Percentiles rank a stretch among this genome's conserved stretches.
phyloP scores from a whole-genome alignment of 1,284 basidiomycete species.

The Singerocomus rubriflavus region DNA sequence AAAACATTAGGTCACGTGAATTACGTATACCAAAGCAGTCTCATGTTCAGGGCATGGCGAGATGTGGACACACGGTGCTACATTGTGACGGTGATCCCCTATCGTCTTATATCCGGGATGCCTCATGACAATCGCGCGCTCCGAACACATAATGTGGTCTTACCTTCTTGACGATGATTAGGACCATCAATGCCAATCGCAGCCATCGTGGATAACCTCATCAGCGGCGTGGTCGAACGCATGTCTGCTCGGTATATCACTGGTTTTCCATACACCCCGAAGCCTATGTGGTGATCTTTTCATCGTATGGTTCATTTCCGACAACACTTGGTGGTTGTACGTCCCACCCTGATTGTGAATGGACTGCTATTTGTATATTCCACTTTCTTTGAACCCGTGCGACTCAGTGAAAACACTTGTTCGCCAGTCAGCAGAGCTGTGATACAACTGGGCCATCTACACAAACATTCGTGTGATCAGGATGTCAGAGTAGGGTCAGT shows the following conservation, averaged over 20 bases:
- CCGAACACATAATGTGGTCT: slow-evolving; percentile 10
- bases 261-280: slow-evolving; percentile 1
- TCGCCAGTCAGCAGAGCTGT: background rate
- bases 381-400: background rate
- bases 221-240: slow-evolving; percentile 21
- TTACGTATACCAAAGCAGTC: slow-evolving; percentile 19
- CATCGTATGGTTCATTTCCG: background rate
- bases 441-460: background rate
- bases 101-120: background rate
- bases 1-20: slow-evolving; percentile 31
- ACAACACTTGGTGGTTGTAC: background rate
- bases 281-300: slow-evolving; percentile 4
- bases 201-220: slow-evolving; percentile 19
- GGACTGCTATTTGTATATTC: background rate
- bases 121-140: slow-evolving; percentile 11
- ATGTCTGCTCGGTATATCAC: slow-evolving; percentile 12
- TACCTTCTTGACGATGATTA: slow-evolving; percentile 5
- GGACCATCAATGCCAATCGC: slow-evolving; percentile 32
- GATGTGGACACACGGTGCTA: background rate
- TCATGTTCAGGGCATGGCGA: too few relatives aligned
- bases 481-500: background rate
- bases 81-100: background rate
- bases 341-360: background rate
- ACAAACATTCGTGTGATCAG: background rate
- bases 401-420: background rate